Evolutionary conservation across 495 filamentous ascomycete genomes (phyloP), one percentile per base, ranked within the genome.

Genomic region (Hypoxylon lenormandii): DNA sequence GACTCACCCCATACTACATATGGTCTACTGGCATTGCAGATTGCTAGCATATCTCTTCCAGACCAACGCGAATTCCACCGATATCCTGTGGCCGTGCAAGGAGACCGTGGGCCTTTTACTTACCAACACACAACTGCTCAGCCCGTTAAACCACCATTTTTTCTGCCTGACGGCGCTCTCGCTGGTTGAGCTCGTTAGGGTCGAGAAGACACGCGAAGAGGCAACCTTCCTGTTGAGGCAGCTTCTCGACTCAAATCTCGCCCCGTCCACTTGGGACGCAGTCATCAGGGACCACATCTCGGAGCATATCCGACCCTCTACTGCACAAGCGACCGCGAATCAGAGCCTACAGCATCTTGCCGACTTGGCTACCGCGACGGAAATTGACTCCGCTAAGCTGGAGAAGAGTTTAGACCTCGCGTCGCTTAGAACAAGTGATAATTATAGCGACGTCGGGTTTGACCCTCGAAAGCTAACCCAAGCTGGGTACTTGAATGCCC

Each of bases 111-210:
- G 66, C 2, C 75, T 87, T 23, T 77, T 90, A 12, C 76, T 85
- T 21, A 82, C 82, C 67, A 82, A 88, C 54, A 80, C 85, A 58
- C 85, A 82, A 42, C 76, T 89, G 1, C 76, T 84, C 12, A 83
- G 82, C 8, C 91, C 92, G 0, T 82, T 96, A 51, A 91, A 90
- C 51, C 84, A 93, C 60, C 90, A 95, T 74, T 91, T 90, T 60
- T 79, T 86, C 26, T 83, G 83, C n/a, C 80, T 96, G n/a, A 83
- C 85, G 7, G 80, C 88, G 0, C 78, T 93, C 70, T 88, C 87
- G 22, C 84, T 96, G 6, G 76, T 89, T 22, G 88, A 92, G 70
- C 84, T 92, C 5, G 80, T 79, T 1, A 88, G 67, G 49, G 58
- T 72, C 13, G 72, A 74, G n/a, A 53, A 69, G 15, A 72, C 66